Base-by-base conservation (phyloP, 2,329 filamentous ascomycete species). In the Corinectria fuckeliana region DNA sequence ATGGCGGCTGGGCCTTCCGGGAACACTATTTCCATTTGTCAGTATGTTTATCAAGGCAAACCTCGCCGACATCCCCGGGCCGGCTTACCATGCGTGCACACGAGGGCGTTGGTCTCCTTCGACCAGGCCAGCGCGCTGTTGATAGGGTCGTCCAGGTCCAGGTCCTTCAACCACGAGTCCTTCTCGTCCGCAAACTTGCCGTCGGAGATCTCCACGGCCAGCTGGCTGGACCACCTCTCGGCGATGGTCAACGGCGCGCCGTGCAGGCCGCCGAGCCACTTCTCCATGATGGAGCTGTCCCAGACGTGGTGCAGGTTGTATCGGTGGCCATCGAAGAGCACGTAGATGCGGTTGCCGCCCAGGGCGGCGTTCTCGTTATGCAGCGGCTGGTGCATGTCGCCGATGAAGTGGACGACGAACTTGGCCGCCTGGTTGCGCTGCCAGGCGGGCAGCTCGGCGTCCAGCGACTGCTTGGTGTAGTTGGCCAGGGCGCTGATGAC, bases 281-380 rank as follows among this genome's bases (percentile, higher is more conserved):
- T 85, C 75, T 90, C 88, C 1, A 86, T 82, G 62, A 92, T 91
- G 65, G 83, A 85, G 52, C 83, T 86, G 71, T 92, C 90, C 90
- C 90, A 92, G 14, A 91, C 85, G 58, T 88, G 82, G 70, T 92
- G 90, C 39, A 92, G 80, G 70, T 92, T 92, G 55, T 84, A 81
- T 25, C 78, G 74, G 26, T 75, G 72, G 3, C 81, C 82, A 23
- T 86, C 79, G 76, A 88, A 92, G 14, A 76, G 78, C 1, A 92
- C 89, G 13, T 80, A 73, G 66, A 92, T 89, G 10, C 83, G 82
- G 66, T 92, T 93, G 1, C 90, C 90, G 53, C 90, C 90, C 20
- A 81, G 77, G 2, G 81, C 80, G 6, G 88, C 82, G 55, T 88
- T 81, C 74, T 90, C 88, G 53, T 84, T 84, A 72, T 90, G 88